Conservation (phyloP, 164 flowering plant species). For the Stephania cephalantha region DNA sequence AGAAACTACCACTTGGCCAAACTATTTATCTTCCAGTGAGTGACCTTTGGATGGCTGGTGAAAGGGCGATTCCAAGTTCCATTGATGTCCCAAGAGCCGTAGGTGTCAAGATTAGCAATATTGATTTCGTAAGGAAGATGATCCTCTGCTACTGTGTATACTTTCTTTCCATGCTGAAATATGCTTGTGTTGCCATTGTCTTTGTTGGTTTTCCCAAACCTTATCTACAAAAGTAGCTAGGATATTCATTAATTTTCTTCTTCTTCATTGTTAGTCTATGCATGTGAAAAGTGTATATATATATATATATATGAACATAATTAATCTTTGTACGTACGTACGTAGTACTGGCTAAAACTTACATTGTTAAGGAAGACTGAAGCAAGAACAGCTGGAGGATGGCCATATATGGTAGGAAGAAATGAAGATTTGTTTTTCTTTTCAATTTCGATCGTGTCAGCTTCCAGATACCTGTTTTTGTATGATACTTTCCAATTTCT, state of each 20-base stretch:
- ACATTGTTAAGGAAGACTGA: slow-evolving; percentile 10
- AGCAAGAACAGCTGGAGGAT: slow-evolving; percentile 11
- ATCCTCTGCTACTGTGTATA: slow-evolving; percentile 11
- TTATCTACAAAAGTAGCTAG: not conserved
- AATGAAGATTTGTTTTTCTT: slow-evolving; percentile 13
- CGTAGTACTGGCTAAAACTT: not conserved
- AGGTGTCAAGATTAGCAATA: slow-evolving; percentile 1
- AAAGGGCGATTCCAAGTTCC: slow-evolving; percentile 21
- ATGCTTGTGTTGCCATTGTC: slow-evolving; percentile 16
- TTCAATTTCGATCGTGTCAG: slow-evolving; percentile 11
- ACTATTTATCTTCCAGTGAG: not conserved
- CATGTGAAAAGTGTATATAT: not conserved
- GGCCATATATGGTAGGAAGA: slow-evolving; percentile 15
- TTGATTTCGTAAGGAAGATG: slow-evolving; percentile 16
- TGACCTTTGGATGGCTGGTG: slow-evolving; percentile 22
- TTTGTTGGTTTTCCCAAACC: slow-evolving; percentile 14
- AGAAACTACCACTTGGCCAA: not conserved
- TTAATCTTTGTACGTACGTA: not conserved
- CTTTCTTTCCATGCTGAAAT: slow-evolving; percentile 14
- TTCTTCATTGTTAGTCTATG: not conserved
- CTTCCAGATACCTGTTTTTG: slow-evolving; percentile 13
- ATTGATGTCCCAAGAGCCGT: slow-evolving; percentile 11
- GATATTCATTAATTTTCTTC: not conserved
- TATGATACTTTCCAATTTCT: slow-evolving; percentile 13
- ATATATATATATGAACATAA: not conserved